Evolutionary conservation across 148 eudicot species (phyloP), one percentile per base, ranked within the genome.

Genomic region (Mesembryanthemum crystallinum): DNA sequence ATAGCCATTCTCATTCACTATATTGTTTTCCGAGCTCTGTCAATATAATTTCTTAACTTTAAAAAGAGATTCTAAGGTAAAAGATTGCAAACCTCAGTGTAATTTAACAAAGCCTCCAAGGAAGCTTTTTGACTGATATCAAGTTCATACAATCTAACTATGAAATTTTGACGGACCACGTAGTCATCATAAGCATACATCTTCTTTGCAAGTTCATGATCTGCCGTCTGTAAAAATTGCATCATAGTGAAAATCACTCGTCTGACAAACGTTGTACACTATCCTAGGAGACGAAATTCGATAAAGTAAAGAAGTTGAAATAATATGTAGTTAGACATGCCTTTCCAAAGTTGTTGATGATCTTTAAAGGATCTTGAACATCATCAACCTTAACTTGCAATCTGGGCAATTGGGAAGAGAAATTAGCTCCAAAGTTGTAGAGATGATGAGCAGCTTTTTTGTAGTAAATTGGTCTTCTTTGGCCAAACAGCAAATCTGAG

Each of bases 81-180:
- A 76, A 76, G 25, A 9, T 15, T 60, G 17, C 20, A 14, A 55
- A 79, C 86, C 86, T 83, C 69, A 8, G 86, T 79, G 49, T 76
- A 83, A 25, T 83, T 76, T 18, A 83, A 27, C 83, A 83, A 76
- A 43, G 86, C 71, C 72, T 80, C 86, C 49, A 83, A 76, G 58
- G 83, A 79, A 30, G 83, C 83, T 24, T 76, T 79, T 59, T 80
- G 78, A 63, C 76, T 75, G 23, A 79, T 64, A 57, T 80, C 86
- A 73, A 83, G 82, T 23, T 83, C 86, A 51, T 79, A 83, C 52
- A 80, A 59, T 80, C 86, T 67, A 57, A 83, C 72, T 58, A 72
- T 18, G 67, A 83, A 83, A 5, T 75, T 73, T 64, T 83, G 86
- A 29, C 83, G 37, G 3, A 79, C 82, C 0, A 80, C 80, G 12